Evolutionary conservation across 2,329 filamentous ascomycete genomes (phyloP).

Genomic region (Fusarium sp.): DNA sequence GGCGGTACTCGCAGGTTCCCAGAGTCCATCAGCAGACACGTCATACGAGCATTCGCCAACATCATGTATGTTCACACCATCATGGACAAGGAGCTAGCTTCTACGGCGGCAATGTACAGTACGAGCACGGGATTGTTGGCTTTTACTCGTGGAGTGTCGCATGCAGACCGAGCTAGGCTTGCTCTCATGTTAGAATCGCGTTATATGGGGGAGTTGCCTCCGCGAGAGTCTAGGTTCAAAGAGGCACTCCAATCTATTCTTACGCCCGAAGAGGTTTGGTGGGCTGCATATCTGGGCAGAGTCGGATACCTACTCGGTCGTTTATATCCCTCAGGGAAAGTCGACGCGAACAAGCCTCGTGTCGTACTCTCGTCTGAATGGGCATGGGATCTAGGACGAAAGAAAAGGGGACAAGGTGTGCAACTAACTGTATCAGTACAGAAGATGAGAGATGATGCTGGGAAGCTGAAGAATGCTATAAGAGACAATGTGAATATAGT

Average conservation of each 20-base stretch:
- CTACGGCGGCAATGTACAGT: constrained; percentile 30
- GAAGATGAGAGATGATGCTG: constrained; percentile 26
- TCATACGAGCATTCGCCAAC: constrained; percentile 25
- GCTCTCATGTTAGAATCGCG: constrained; percentile 31
- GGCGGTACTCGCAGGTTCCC: constrained; percentile 21
- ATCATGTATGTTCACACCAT: constrained; percentile 26
- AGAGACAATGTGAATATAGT: constrained; percentile 28
- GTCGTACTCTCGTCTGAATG: constrained; percentile 30
- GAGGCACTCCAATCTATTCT: constrained; percentile 23
- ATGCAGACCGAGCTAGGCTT: constrained; percentile 29
- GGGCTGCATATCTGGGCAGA: constrained; percentile 29
- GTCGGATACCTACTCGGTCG: constrained; percentile 28
- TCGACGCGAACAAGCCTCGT: constrained; percentile 29
- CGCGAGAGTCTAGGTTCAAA: constrained; percentile 21
- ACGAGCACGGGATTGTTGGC: constrained; percentile 28
- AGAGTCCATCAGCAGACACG: constrained; percentile 18
- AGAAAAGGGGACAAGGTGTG: constrained; percentile 19
- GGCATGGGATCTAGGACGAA: constrained; percentile 24
- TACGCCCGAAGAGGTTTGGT: constrained; percentile 33
- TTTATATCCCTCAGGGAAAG: constrained; percentile 18
- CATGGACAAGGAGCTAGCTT: constrained; percentile 35
- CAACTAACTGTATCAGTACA: constrained; percentile 26
- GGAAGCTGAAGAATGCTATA: constrained; percentile 25
- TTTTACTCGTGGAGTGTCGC: constrained; percentile 23
- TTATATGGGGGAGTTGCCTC: constrained; percentile 34